These are phyloP conservation scores for Rutstroemia sp. DNA, from an alignment of 2,329 filamentous ascomycete genomes.

Conservation along the genomic window DNA sequence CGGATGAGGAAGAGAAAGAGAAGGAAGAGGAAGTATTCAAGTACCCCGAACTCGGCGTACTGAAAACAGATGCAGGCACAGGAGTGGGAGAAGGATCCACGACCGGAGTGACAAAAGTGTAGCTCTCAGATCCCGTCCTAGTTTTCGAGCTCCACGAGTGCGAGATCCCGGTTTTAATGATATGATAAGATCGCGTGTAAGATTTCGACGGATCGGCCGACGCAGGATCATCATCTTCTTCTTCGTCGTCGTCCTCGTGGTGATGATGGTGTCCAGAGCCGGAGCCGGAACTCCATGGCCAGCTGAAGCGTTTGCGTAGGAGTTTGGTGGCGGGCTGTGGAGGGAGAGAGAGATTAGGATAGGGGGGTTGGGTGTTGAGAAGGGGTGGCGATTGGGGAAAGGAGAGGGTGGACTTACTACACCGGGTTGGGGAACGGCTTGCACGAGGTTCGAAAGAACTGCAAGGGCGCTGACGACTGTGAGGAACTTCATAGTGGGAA, in stretches of 20 bases:
- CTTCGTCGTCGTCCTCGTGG: neutral
- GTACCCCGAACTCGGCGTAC: too few species aligned
- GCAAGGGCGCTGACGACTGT: conserved; percentile 7
- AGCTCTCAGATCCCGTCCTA: too few species aligned
- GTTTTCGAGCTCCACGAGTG: too few species aligned
- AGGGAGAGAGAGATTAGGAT: neutral
- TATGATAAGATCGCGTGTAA: too few species aligned
- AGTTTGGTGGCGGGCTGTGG: neutral
- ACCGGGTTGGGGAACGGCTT: conserved; percentile 3
- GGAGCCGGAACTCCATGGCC: conserved; percentile 1
- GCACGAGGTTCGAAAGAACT: conserved; percentile 10
- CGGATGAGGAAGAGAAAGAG: too few species aligned
- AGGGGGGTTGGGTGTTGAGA: neutral
- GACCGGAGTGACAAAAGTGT: too few species aligned
- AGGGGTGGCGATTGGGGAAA: neutral
- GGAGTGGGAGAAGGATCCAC: too few species aligned
- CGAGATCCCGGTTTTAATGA: too few species aligned
- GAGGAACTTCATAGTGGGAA: conserved; percentile 14
- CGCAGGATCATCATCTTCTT: neutral
- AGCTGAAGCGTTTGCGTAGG: neutral
- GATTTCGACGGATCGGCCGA: neutral
- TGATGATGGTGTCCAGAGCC: neutral
- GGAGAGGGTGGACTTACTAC: neutral
- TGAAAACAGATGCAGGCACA: too few species aligned
- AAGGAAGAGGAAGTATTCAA: neutral